Percentiles rank a stretch among this genome's conserved stretches.
Conservation (phyloP, 2,329 filamentous ascomycete genomes). For the Diplodia corticola region DNA sequence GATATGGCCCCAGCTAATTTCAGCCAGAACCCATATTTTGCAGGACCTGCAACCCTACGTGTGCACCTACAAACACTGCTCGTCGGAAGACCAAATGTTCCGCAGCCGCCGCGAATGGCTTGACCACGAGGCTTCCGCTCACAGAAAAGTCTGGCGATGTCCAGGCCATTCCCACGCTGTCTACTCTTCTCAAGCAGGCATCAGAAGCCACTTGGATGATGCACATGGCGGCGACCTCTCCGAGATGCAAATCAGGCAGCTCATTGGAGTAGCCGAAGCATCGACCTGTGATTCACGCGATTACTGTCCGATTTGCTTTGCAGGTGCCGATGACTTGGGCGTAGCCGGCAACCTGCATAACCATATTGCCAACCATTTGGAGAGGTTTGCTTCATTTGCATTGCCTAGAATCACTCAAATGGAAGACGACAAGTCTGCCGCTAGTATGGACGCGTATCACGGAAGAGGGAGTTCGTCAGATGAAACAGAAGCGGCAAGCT, state of each 20-base stretch:
- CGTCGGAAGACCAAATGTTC: constrained; percentile 34
- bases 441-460: constrained; percentile 35
- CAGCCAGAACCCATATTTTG: constrained; percentile 34
- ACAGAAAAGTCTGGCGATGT: constrained; percentile 41
- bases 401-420: constrained; percentile 30
- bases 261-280: constrained; percentile 37
- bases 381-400: constrained; percentile 38
- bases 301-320: constrained; percentile 37
- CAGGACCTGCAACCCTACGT: constrained; percentile 42
- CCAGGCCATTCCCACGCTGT: constrained; percentile 36
- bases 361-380: constrained; percentile 40
- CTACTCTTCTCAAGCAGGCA: constrained; percentile 29
- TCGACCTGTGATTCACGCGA: constrained; percentile 34
- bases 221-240: constrained; percentile 35
- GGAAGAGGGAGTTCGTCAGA: constrained; percentile 26
- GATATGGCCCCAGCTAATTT: not conserved
- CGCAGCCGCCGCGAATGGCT: constrained; percentile 41
- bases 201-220: constrained; percentile 36
- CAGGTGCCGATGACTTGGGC: constrained; percentile 25
- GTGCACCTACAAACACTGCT: constrained; percentile 38
- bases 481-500: not conserved
- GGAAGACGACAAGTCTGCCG: constrained; percentile 33
- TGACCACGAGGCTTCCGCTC: constrained; percentile 38
- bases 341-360: constrained; percentile 32
- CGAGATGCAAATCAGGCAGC: constrained; percentile 32